phyloP scores from a whole-genome alignment of 108 stramenopile genomes.

The Cyclotella cryptica region DNA sequence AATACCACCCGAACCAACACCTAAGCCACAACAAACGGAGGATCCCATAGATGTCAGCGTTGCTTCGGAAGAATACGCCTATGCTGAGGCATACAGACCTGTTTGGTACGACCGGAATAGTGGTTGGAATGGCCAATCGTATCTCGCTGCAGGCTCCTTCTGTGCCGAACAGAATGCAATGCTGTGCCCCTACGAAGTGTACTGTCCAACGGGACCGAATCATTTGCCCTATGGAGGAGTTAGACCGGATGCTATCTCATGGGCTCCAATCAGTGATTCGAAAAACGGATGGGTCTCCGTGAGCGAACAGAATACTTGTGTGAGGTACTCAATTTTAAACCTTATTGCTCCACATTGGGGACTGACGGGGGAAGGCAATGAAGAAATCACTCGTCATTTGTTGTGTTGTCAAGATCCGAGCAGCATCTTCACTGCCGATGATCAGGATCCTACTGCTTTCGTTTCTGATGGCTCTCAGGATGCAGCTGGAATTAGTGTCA shows the following conservation, averaged over 20 bases:
- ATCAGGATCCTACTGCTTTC: neutral
- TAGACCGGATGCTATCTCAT: conserved; percentile 3
- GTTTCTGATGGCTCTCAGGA: neutral
- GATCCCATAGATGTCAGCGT: neutral
- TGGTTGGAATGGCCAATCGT: conserved; percentile 21
- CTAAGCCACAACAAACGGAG: neutral
- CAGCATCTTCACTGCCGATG: neutral
- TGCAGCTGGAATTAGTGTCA: neutral
- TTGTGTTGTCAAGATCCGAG: conserved; percentile 30
- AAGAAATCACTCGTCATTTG: conserved; percentile 38
- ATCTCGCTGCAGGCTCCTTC: conserved; percentile 5
- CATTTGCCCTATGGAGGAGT: conserved; percentile 32
- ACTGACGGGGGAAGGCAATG: conserved; percentile 27
- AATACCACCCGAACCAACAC: neutral
- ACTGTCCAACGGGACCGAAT: conserved; percentile 33
- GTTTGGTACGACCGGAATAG: conserved; percentile 14
- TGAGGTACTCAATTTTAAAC: conserved; percentile 25
- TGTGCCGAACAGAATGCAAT: conserved; percentile 15
- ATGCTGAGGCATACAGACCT: conserved; percentile 5
- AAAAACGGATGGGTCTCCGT: conserved; percentile 38
- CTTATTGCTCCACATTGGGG: conserved; percentile 33
- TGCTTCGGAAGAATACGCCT: conserved; percentile 12
- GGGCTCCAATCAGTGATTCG: conserved; percentile 35
- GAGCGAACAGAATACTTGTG: conserved; percentile 22
- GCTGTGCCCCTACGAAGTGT: conserved; percentile 25